These are phyloP conservation scores for Casuarina glauca DNA, from an alignment of 306 rosid species.

Conservation along the genomic window DNA sequence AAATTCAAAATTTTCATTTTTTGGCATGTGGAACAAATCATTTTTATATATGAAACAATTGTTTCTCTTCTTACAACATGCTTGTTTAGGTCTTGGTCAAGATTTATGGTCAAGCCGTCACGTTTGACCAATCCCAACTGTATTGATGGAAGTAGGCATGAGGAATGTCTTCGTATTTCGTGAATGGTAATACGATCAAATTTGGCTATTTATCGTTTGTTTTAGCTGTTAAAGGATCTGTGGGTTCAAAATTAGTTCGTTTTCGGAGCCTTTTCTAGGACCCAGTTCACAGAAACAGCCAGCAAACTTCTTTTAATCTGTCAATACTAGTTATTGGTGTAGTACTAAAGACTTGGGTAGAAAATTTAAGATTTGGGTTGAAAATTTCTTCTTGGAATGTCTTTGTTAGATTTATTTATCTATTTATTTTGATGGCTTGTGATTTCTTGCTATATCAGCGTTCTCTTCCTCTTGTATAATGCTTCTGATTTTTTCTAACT, in stretches of 20 bases:
- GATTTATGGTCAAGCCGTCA: too few relatives aligned
- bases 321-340: neutral
- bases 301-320: neutral
- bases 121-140: too few relatives aligned
- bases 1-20: too few relatives aligned
- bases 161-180: neutral
- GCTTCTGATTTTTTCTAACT: neutral
- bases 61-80: too few relatives aligned
- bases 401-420: neutral
- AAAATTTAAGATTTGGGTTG: neutral
- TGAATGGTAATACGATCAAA: neutral
- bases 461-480: neutral
- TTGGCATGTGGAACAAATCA: too few relatives aligned
- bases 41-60: too few relatives aligned
- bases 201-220: neutral
- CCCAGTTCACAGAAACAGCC: neutral
- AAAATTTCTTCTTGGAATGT: neutral
- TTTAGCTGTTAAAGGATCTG: neutral
- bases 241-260: too few relatives aligned
- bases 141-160: neutral
- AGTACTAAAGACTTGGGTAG: neutral
- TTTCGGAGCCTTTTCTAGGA: neutral
- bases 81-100: too few relatives aligned
- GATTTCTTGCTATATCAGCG: neutral
- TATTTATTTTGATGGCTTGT: neutral